A percentile compares a stretch with the other conserved stretches of the same genome.
Conservation (phyloP, 345 rosid genomes). For the sweet orange (Citrus sinensis) region DVS_A1.0 CM039163.1:9658001-9658500, state of each 20-base stretch:
- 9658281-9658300: conserved; percentile 27
- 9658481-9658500: neutral
- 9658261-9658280: conserved; percentile 96
- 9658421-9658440: conserved; percentile 79
- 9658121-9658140: neutral
- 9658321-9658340: neutral
- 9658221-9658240: conserved; percentile 90
- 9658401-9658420: conserved; percentile 95
- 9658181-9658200: conserved; percentile 55
- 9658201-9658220: conserved; percentile 80
- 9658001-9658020: neutral
- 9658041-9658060: neutral
- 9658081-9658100: neutral
- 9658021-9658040: neutral
- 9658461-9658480: conserved; percentile 29
- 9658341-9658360: neutral
- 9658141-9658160: neutral
- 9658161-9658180: neutral
- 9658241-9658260: conserved; percentile 90
- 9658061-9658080: neutral
- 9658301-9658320: neutral
- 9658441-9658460: conserved; percentile 80
- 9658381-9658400: conserved; percentile 4
- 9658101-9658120: neutral
- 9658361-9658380: conserved; percentile 6